Percentiles rank a stretch among this genome's conserved stretches.
Conservation (phyloP, 257 asterid genomes). For the Solanum sitiens region DNA sequence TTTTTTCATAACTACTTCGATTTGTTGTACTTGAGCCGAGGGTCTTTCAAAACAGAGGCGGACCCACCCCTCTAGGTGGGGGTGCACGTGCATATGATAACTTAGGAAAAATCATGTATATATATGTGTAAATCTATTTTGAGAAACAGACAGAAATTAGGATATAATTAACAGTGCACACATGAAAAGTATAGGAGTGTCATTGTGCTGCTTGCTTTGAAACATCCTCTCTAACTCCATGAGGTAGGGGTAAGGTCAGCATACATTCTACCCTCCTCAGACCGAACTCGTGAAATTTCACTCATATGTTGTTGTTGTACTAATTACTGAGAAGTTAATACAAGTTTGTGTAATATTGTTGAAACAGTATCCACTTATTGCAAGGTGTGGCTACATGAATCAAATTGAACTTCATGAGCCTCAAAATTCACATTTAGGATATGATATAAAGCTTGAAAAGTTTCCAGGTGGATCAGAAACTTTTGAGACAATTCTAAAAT, state of each 20-base stretch:
- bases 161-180: too few species aligned
- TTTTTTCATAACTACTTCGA: background rate
- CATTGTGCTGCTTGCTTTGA: too few species aligned
- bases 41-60: background rate
- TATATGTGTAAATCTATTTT: too few species aligned
- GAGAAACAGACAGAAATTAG: too few species aligned
- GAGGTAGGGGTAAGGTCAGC: background rate
- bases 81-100: too few species aligned
- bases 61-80: too few species aligned
- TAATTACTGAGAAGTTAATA: background rate
- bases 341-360: slow-evolving; percentile 8
- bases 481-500: slow-evolving; percentile 46
- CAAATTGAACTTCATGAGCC: slow-evolving; percentile 26
- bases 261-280: background rate
- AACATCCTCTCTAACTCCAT: background rate
- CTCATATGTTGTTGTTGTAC: background rate
- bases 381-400: slow-evolving; percentile 55
- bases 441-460: slow-evolving; percentile 47
- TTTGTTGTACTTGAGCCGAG: background rate
- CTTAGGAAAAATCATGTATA: too few species aligned
- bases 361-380: slow-evolving; percentile 56
- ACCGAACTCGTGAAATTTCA: background rate
- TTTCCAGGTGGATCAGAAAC: slow-evolving; percentile 78
- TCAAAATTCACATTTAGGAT: slow-evolving; percentile 16
- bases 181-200: too few species aligned